Conservation (phyloP, 169 alveolate species). For the Fabrea salina region DNA sequence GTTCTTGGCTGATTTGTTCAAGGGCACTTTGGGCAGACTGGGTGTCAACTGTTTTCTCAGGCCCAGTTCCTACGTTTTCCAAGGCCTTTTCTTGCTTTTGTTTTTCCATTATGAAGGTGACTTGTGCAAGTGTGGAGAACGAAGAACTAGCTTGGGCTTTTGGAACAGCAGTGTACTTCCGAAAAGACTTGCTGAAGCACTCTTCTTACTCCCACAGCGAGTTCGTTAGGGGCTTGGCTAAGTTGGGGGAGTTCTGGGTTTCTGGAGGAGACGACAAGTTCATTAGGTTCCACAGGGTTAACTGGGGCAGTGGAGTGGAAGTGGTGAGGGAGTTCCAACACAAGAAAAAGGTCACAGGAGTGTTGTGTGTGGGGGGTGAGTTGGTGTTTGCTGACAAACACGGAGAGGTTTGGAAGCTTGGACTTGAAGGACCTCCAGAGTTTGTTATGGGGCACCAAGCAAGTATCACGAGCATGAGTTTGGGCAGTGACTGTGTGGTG, state of each 20-base stretch:
- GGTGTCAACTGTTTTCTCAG: too few relatives aligned
- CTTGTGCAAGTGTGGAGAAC: too few relatives aligned
- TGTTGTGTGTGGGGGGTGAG: neutral
- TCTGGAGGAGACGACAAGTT: neutral
- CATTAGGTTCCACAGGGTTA: neutral
- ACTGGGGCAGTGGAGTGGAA: neutral
- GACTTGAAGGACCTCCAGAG: neutral
- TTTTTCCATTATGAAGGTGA: too few relatives aligned
- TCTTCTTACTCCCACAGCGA: neutral
- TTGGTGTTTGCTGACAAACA: neutral
- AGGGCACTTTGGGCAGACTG: too few relatives aligned
- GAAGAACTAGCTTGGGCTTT: neutral
- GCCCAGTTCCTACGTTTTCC: too few relatives aligned
- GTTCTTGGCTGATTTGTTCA: too few relatives aligned
- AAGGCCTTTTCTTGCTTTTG: too few relatives aligned
- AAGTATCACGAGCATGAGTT: neutral
- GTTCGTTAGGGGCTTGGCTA: neutral
- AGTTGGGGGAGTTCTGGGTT: neutral
- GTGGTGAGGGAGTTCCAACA: neutral
- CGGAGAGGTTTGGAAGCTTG: neutral
- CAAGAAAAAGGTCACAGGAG: neutral
- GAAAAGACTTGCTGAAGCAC: neutral
- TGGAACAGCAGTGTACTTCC: neutral
- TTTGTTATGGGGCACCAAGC: slow-evolving; percentile 10
- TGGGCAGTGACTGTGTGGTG: neutral